A percentile compares a stretch with the other conserved stretches of the same genome.
Conservation (phyloP, 2,329 filamentous ascomycete species). For the Stromatinia cepivora region DNA sequence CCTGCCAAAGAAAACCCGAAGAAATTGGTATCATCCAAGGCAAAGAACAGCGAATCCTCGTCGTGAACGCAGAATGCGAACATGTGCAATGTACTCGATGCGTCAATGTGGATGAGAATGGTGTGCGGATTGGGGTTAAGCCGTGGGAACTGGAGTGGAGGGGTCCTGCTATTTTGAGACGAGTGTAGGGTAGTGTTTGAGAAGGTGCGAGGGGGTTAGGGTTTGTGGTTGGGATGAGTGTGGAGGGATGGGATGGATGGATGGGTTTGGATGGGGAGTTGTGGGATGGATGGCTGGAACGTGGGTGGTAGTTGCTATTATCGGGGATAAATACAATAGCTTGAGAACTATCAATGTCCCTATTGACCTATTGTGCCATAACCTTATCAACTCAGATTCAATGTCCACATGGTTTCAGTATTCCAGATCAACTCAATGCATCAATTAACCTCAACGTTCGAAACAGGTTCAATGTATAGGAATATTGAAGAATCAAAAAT, state of each 20-base stretch:
- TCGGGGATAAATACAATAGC: no score
- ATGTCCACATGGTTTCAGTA: not conserved
- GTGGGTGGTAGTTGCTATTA: no score
- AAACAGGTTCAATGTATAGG: not conserved
- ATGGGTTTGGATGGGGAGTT: not conserved
- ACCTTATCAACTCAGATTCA: not conserved
- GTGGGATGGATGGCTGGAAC: no score
- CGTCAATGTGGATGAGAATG: constrained; percentile 6
- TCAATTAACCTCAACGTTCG: not conserved
- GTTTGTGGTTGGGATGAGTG: not conserved
- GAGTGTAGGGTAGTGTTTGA: not conserved
- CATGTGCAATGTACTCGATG: not conserved
- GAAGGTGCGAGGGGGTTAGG: not conserved
- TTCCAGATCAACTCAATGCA: no score
- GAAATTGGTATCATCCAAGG: not conserved
- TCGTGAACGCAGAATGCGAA: not conserved
- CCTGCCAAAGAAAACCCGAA: not conserved
- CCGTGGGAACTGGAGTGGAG: constrained; percentile 7
- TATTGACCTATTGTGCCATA: no score
- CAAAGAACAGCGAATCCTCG: not conserved
- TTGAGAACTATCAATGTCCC: no score
- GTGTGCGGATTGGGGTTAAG: constrained; percentile 5
- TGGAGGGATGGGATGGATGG: no score
- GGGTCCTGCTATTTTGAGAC: not conserved
- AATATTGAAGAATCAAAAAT: not conserved